These are phyloP conservation scores for Verticillium isaacii DNA, from an alignment of 2,329 filamentous ascomycete genomes.

Conservation along the genomic window DNA sequence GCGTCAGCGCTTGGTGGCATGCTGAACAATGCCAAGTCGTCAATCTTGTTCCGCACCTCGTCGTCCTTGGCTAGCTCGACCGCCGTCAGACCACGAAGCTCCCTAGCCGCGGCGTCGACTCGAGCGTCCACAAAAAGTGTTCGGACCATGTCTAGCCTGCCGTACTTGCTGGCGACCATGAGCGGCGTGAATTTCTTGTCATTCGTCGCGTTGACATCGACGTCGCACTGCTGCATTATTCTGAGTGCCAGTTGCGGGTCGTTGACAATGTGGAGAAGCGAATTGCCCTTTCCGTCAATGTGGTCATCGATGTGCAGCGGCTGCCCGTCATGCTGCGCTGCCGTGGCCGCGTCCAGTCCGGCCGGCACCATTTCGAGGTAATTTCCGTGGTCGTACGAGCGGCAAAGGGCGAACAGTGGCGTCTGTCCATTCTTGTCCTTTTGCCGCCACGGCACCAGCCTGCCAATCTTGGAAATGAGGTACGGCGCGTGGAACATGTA, in stretches of 20 bases:
- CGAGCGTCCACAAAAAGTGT: constrained; percentile 82
- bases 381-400: constrained; percentile 88
- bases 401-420: constrained; percentile 90
- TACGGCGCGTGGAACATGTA: constrained; percentile 90
- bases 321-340: constrained; percentile 69
- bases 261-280: constrained; percentile 90
- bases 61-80: constrained; percentile 97
- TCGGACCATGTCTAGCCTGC: constrained; percentile 87
- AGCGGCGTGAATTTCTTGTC: constrained; percentile 92
- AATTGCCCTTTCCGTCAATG: constrained; percentile 89
- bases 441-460: constrained; percentile 79
- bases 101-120: constrained; percentile 79
- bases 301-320: constrained; percentile 91
- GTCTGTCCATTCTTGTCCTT: constrained; percentile 97
- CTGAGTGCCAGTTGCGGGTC: constrained; percentile 71
- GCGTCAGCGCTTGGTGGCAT: constrained; percentile 67
- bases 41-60: constrained; percentile 92
- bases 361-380: constrained; percentile 85
- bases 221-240: constrained; percentile 79
- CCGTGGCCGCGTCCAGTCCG: constrained; percentile 69
- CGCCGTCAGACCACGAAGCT: constrained; percentile 83
- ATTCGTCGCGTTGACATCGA: constrained; percentile 94
- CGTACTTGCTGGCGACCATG: constrained; percentile 99
- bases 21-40: constrained; percentile 84
- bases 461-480: constrained; percentile 72